Evolutionary conservation across 352 stramenopile species (phyloP), one percentile per base, ranked within the genome.

Genomic region (Globisporangium iwayamae): DNA sequence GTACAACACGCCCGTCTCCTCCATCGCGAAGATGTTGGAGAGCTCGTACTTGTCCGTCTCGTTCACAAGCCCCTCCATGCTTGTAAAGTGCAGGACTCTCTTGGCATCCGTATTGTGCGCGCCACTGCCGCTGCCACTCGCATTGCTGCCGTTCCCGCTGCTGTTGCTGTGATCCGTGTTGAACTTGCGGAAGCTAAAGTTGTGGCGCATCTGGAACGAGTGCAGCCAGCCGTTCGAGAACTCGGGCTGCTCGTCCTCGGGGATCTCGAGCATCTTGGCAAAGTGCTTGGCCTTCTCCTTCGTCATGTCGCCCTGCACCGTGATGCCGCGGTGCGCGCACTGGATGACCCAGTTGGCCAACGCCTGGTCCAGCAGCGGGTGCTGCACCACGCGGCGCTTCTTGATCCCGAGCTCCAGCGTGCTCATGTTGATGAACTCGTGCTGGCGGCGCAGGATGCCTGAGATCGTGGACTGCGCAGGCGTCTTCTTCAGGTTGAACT

Each of bases 281-380:
- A 94, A 91, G 50, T 93, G 78, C 63, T 91, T 91, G 63, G 82
- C 85, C 56, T 94, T 94, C 60, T 94, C 83, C 65, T 94, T 94
- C 34, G 85, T 94, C 47, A 87, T 79, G 65, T 94, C 85, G 43
- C 85, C 85, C 59, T 92, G 84, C 11, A 94, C 81, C 9, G 82
- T 89, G 58, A 91, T 84, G 30, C 85, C 85, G 6, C 85, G 76
- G 46, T 90, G 81, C 25, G 83, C 82, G 67, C 82, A 91, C 70
- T 94, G 83, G 59, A 94, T 91, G 70, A 94, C 83, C 85, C 85
- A 94, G 69, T 94, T 94, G 46, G 85, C 85, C 22, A 94, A 62
- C 43, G 83, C 83, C 57, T 85, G 83, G 63, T 94, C 85, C 11
- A 94, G 74, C 47, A 87, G 74, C 59, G 84, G 84, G 62, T 91